phyloP scores from a whole-genome alignment of 1,284 basidiomycete species.

The Pascua guehoae region DNA sequence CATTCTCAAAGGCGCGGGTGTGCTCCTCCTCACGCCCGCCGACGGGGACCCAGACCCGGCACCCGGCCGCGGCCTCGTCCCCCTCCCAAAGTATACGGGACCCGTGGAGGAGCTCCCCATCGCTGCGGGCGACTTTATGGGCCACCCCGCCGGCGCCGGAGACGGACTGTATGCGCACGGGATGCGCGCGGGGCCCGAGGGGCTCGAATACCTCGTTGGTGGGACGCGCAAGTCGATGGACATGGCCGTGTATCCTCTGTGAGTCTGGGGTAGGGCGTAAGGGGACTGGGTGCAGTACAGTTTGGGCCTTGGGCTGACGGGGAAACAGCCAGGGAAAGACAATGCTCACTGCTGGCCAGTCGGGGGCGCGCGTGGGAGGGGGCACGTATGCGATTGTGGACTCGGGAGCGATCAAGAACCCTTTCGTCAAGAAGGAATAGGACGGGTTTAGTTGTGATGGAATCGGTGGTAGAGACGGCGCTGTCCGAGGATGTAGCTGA shows the following conservation, averaged over 20 bases:
- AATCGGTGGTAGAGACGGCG: too few species aligned
- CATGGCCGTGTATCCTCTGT: conserved; percentile 30
- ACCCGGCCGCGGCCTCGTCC: neutral
- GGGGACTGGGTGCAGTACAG: too few species aligned
- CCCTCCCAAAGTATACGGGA: neutral
- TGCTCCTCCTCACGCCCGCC: conserved; percentile 10
- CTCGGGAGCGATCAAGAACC: too few species aligned
- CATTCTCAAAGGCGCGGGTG: conserved; percentile 19
- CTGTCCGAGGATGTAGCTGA: too few species aligned
- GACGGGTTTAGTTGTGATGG: too few species aligned
- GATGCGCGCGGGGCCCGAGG: conserved; percentile 18
- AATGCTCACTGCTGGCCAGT: too few species aligned
- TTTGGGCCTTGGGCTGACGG: too few species aligned
- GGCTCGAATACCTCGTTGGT: conserved; percentile 26
- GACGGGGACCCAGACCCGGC: neutral
- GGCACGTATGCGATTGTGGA: too few species aligned
- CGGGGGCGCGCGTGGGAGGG: too few species aligned
- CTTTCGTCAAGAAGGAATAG: too few species aligned
- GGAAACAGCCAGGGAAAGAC: too few species aligned
- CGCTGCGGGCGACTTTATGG: conserved; percentile 26
- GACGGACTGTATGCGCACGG: conserved; percentile 22
- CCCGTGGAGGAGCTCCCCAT: conserved; percentile 10
- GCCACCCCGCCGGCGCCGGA: conserved; percentile 7
- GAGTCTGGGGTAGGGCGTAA: conserved; percentile 3
- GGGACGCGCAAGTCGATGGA: conserved; percentile 19